Conservation (phyloP, 2,329 filamentous ascomycete species). For the Acephala macrosclerotiorum region DNA sequence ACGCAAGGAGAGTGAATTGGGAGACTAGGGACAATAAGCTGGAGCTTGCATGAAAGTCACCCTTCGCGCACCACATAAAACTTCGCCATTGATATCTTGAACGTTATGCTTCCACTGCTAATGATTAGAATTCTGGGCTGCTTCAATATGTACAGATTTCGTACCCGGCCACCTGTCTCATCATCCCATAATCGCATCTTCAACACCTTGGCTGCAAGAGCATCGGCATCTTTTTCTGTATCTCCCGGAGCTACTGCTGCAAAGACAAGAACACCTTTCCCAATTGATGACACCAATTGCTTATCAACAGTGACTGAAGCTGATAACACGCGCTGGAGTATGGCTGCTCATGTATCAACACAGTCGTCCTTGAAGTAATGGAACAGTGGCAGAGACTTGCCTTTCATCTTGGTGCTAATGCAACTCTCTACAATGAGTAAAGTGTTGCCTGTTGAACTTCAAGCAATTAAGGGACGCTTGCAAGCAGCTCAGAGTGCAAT, state of each 20-base stretch:
- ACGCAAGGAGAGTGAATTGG: slow-evolving; percentile 93
- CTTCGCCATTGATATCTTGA: slow-evolving; percentile 85
- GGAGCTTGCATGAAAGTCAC: neutral
- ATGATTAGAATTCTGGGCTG: slow-evolving; percentile 22
- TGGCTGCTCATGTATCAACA: slow-evolving; percentile 62
- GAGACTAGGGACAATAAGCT: slow-evolving; percentile 68
- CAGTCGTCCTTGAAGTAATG: neutral
- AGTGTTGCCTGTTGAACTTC: neutral
- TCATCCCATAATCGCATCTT: slow-evolving; percentile 87
- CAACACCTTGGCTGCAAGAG: slow-evolving; percentile 83
- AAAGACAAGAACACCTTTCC: slow-evolving; percentile 87
- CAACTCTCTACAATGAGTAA: neutral
- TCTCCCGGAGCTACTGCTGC: slow-evolving; percentile 91
- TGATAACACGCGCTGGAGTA: slow-evolving; percentile 92
- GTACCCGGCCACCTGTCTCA: slow-evolving; percentile 42
- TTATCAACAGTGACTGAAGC: slow-evolving; percentile 96
- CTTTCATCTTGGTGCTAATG: slow-evolving; percentile 22
- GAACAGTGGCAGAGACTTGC: slow-evolving; percentile 4
- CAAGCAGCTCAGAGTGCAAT: neutral
- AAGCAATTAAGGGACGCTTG: neutral
- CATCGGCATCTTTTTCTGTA: slow-evolving; percentile 85
- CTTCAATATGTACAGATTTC: slow-evolving; percentile 21
- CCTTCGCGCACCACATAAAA: slow-evolving; percentile 79
- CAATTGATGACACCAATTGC: slow-evolving; percentile 88
- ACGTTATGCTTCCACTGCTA: slow-evolving; percentile 88